Evolutionary conservation across 2,329 filamentous ascomycete species (phyloP), one percentile per base, ranked within the genome.

Genomic region (Aaosphaeria pasadenensis): DNA sequence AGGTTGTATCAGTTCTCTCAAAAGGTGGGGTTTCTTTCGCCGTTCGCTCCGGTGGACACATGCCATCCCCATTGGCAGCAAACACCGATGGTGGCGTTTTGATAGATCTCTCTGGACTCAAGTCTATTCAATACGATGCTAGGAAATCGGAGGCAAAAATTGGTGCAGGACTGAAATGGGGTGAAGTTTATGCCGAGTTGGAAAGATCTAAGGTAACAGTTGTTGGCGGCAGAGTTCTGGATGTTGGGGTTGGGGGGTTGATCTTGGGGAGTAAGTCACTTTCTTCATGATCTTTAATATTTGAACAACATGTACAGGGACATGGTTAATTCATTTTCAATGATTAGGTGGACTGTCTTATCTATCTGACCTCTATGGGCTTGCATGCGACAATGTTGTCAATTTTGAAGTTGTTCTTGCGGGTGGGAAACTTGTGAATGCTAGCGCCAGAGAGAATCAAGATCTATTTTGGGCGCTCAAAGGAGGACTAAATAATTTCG

Each of bases 21-120:
- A 28, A 73, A 74, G 43, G 78, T 83, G 38, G 39, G 39, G 6
- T n/a, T 39, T 5, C 11, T 6, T 46, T 46, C 36, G 82, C 80
- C 30, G 73, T 82, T 63, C 73, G 76, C 59, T 70, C 73, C n/a
- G 77, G 76, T 9, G 72, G 71, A 1, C 73, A 75, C 30, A 29
- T 33, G 13, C 42, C 39, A 6, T 36, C 29, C 24, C 42, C 30
- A 7, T 45, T 41, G 11, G 43, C 41, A 9, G 47, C 54, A 5
- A 58, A 56, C 13, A 56, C 44, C 11, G 43, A 56, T 5, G 39
- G 45, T 29, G 45, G 48, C 38, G 45, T 50, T 3, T 38, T 51
- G 17, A 45, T 51, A 28, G 49, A 51, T 29, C 39, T 52, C 9
- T 42, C 45, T 9, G 48, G 46, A 17, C 40, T 57, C 7, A 40